Percentiles rank a stretch among this genome's conserved stretches.
phyloP scores from a whole-genome alignment of 1,284 basidiomycete genomes.

The Cutaneotrichosporon mucoides region DNA sequence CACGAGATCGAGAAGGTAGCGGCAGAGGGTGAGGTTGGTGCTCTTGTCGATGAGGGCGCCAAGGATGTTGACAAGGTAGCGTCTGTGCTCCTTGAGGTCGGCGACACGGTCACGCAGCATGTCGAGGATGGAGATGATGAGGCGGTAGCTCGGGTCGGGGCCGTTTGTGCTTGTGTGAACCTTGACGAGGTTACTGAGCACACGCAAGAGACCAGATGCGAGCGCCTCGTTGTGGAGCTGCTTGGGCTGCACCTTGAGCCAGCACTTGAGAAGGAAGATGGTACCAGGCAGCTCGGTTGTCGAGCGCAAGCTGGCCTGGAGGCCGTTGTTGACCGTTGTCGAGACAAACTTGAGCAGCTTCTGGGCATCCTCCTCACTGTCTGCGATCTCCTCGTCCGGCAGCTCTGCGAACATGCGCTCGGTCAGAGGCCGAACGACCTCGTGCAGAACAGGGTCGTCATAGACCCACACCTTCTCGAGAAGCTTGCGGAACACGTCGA shows the following conservation, averaged over 20 bases:
- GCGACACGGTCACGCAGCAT: constrained; percentile 54
- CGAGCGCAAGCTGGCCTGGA: constrained; percentile 35
- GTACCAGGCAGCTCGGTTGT: constrained; percentile 62
- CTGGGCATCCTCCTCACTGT: constrained; percentile 59
- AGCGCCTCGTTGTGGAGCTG: constrained; percentile 71
- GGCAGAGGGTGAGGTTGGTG: constrained; percentile 73
- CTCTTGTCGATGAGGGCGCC: constrained; percentile 87
- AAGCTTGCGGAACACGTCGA: constrained; percentile 76
- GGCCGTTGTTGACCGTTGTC: constrained; percentile 70
- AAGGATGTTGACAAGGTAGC: constrained; percentile 68
- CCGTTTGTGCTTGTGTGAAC: constrained; percentile 69
- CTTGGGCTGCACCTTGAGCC: constrained; percentile 78
- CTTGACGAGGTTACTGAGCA: constrained; percentile 80
- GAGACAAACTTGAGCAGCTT: constrained; percentile 78
- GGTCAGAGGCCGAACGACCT: constrained; percentile 75
- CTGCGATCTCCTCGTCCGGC: constrained; percentile 76
- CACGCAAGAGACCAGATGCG: constrained; percentile 69
- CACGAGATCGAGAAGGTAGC: constrained; percentile 80
- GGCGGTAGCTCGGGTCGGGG: constrained; percentile 44
- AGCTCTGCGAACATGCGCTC: constrained; percentile 80
- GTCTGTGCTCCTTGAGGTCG: constrained; percentile 55
- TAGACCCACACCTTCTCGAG: constrained; percentile 81
- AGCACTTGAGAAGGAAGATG: constrained; percentile 80
- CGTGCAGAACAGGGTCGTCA: constrained; percentile 71
- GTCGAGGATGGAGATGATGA: constrained; percentile 55